Conservation (phyloP, 306 rosid genomes). For the Crotalaria pallida region DNA sequence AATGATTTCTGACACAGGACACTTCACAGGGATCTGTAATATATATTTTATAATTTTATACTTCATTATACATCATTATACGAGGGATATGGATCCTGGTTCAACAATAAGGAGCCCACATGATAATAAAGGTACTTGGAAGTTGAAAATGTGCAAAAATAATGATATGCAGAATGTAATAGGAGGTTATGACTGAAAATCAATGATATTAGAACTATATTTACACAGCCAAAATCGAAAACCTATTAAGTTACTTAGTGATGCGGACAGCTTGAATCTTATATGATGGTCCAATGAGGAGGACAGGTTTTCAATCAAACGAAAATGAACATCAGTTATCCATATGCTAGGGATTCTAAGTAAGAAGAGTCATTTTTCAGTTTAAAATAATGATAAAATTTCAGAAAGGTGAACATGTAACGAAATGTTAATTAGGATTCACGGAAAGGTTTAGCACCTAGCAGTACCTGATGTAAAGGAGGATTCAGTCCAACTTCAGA, state of each 20-base stretch:
- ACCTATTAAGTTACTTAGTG: not conserved
- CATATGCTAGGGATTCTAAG: not conserved
- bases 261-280: not conserved
- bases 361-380: not conserved
- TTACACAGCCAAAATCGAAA: not conserved
- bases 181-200: not conserved
- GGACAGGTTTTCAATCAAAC: not conserved
- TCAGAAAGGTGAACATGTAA: not conserved
- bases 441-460: not conserved
- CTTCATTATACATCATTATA: not conserved
- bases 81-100: not conserved
- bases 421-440: constrained; percentile 1
- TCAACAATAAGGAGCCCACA: not conserved
- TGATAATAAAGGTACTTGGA: not conserved
- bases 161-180: not conserved
- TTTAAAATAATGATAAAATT: not conserved
- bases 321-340: not conserved
- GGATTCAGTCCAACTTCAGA: constrained; percentile 52
- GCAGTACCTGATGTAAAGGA: constrained; percentile 54
- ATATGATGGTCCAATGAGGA: not conserved
- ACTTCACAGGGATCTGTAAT: constrained; percentile 58
- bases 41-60: no score
- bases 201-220: not conserved
- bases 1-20: constrained; percentile 64
- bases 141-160: not conserved